Percentiles rank a stretch among this genome's conserved stretches.
Evolutionary conservation across 1,139 yeast genomes (phyloP).

Genomic region (Scheffersomyces insectosa): DNA sequence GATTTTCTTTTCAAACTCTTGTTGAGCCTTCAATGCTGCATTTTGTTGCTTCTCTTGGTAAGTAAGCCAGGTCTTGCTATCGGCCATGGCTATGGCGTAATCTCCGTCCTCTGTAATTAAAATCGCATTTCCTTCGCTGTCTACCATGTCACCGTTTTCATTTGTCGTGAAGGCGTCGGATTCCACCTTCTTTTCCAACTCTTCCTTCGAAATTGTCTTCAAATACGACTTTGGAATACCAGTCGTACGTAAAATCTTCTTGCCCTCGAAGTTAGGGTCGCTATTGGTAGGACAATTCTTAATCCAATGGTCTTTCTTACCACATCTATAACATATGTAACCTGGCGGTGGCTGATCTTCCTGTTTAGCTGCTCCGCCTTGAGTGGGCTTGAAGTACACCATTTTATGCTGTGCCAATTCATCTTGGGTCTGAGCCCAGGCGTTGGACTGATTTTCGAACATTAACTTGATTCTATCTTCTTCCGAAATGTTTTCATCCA

Average conservation of each 20-base stretch:
- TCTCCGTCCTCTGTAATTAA: constrained; percentile 95
- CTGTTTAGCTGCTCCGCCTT: constrained; percentile 29
- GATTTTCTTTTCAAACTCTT: constrained; percentile 40
- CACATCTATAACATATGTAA: constrained; percentile 94
- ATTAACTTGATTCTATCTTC: constrained; percentile 86
- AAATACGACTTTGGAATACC: constrained; percentile 96
- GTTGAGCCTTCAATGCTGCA: constrained; percentile 50
- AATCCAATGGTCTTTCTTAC: constrained; percentile 95
- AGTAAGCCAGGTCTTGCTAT: constrained; percentile 85
- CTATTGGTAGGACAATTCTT: constrained; percentile 92
- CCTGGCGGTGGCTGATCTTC: constrained; percentile 90
- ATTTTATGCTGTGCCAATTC: constrained; percentile 79
- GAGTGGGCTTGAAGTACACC: constrained; percentile 51
- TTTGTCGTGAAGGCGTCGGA: constrained; percentile 42
- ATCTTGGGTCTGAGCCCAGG: constrained; percentile 94
- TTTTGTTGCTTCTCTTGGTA: constrained; percentile 70
- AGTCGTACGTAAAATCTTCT: constrained; percentile 85
- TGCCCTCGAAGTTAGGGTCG: constrained; percentile 93
- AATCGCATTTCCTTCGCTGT: constrained; percentile 67
- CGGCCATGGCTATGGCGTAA: constrained; percentile 93
- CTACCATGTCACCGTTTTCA: constrained; percentile 51
- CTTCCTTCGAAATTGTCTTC: constrained; percentile 63
- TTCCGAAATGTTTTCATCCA: constrained; percentile 57
- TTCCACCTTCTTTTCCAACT: constrained; percentile 58
- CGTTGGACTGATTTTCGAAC: constrained; percentile 91